A percentile compares a stretch with the other conserved stretches of the same genome.
Evolutionary conservation across 192 early-diverging fungal genomes (phyloP).

Genomic region (Nowakowskiella sp.): DNA sequence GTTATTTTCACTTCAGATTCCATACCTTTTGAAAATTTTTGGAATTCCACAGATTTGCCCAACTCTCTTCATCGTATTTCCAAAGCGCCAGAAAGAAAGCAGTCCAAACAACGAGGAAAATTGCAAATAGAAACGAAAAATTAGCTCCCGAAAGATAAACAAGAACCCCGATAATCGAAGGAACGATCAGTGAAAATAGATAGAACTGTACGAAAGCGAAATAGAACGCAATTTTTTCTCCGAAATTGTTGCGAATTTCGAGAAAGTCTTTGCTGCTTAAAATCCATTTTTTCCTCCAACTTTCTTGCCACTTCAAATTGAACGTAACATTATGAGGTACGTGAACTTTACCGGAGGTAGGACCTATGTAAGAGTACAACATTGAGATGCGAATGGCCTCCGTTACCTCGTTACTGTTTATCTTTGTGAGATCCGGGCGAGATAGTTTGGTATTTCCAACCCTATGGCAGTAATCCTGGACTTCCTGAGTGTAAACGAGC

Average conservation of each 20-base stretch:
- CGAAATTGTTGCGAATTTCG: conserved; percentile 72
- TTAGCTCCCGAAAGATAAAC: conserved; percentile 42
- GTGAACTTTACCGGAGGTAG: too few relatives aligned
- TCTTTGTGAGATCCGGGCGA: too few relatives aligned
- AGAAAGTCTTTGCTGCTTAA: conserved; percentile 64
- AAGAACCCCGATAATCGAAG: conserved; percentile 56
- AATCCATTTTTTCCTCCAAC: conserved; percentile 75
- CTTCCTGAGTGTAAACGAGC: too few relatives aligned
- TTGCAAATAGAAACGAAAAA: conserved; percentile 60
- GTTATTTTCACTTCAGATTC: too few relatives aligned
- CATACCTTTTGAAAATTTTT: too few relatives aligned
- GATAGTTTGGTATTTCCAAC: too few relatives aligned
- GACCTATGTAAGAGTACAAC: too few relatives aligned
- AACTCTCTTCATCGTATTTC: conserved; percentile 64
- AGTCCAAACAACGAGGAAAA: conserved; percentile 58
- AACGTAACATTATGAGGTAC: too few relatives aligned
- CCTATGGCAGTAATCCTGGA: too few relatives aligned
- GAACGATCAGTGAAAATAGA: conserved; percentile 62
- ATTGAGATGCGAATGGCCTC: too few relatives aligned
- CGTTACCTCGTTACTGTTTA: too few relatives aligned
- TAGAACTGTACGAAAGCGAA: conserved; percentile 94
- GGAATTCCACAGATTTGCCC: conserved; percentile 73
- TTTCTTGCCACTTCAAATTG: conserved; percentile 71
- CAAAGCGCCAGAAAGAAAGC: conserved; percentile 67
- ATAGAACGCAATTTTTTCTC: conserved; percentile 87